These are phyloP conservation scores for Apiotrichum montevideense DNA, from an alignment of 1,284 basidiomycete species.

Conservation along the genomic window DNA sequence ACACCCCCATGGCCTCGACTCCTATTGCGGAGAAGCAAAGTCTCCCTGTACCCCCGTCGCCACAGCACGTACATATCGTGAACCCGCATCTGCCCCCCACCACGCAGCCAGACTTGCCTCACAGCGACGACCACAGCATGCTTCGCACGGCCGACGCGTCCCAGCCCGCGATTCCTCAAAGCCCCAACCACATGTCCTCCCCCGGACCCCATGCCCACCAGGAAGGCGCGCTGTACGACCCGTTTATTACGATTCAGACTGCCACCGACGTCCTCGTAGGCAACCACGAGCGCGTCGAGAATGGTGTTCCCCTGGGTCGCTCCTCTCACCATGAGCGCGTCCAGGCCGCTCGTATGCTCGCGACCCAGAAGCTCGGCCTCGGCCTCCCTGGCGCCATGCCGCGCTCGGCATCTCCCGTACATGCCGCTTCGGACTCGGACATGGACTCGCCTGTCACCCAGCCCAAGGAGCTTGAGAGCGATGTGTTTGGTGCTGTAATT, in stretches of 20 bases:
- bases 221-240: constrained; percentile 42
- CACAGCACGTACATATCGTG: constrained; percentile 9
- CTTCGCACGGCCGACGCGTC: constrained; percentile 38
- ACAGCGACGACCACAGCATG: constrained; percentile 30
- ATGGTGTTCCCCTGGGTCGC: constrained; percentile 64
- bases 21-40: too few relatives aligned
- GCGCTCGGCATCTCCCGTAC: neutral
- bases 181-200: neutral
- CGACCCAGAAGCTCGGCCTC: constrained; percentile 42
- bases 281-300: constrained; percentile 52
- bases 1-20: constrained; percentile 22
- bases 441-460: neutral
- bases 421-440: neutral
- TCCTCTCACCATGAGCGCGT: constrained; percentile 54
- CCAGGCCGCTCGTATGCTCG: constrained; percentile 40
- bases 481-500: constrained; percentile 15
- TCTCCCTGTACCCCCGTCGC: constrained; percentile 9
- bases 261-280: constrained; percentile 33
- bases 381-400: constrained; percentile 24
- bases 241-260: constrained; percentile 46
- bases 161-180: constrained; percentile 23
- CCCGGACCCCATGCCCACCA: constrained; percentile 37
- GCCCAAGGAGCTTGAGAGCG: neutral
- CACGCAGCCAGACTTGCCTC: constrained; percentile 34
- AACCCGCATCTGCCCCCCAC: constrained; percentile 16